Evolutionary conservation across 805 yeast genomes (phyloP).

Genomic region (Candida patagonica): DNA sequence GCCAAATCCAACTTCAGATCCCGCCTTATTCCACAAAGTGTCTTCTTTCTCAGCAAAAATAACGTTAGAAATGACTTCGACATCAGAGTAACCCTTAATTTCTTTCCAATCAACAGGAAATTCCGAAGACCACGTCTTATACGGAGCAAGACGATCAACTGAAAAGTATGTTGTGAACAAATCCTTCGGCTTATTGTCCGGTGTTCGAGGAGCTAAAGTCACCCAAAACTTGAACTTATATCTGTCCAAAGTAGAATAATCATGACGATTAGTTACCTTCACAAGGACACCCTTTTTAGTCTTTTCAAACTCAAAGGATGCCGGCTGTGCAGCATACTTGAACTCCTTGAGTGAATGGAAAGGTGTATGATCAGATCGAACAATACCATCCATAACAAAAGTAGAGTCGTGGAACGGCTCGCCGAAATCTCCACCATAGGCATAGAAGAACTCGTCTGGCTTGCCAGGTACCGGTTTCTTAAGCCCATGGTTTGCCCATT

Average conservation of each 20-base stretch:
- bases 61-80: constrained; percentile 4
- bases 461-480: constrained; percentile 10
- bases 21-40: constrained; percentile 17
- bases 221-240: constrained; percentile 5
- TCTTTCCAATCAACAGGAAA: not conserved
- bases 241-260: constrained; percentile 7
- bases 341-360: constrained; percentile 30
- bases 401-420: constrained; percentile 31
- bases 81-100: not conserved
- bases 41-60: constrained; percentile 5
- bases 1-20: constrained; percentile 23
- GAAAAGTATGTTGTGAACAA: not conserved
- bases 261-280: constrained; percentile 7
- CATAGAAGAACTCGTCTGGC: constrained; percentile 14
- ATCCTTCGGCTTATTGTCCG: not conserved
- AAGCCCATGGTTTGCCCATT: constrained; percentile 33
- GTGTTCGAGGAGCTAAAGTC: constrained; percentile 1
- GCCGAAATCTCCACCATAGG: constrained; percentile 32
- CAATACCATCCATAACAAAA: constrained; percentile 31
- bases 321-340: constrained; percentile 30
- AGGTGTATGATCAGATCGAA: constrained; percentile 27
- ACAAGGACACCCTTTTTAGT: constrained; percentile 3
- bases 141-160: constrained; percentile 6
- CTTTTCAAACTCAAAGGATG: constrained; percentile 5
- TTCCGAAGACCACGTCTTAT: not conserved